These are phyloP conservation scores for Psilocybe sp. DNA, from an alignment of 768 basidiomycete genomes.

Conservation along the genomic window DNA sequence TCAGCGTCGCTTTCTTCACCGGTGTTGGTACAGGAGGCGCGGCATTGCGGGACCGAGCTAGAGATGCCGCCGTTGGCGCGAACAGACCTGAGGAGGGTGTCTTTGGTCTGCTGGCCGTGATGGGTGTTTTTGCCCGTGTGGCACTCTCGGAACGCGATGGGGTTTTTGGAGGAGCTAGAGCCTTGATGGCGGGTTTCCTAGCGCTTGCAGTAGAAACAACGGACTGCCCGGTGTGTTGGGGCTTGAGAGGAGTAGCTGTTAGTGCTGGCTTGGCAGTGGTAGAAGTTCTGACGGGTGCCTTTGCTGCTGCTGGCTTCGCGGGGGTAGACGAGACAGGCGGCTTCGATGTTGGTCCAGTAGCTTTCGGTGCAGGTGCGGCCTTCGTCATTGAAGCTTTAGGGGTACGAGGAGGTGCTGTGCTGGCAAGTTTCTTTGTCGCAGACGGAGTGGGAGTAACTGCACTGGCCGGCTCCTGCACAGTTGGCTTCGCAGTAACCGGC, in stretches of 20 bases:
- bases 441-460: slow-evolving; percentile 14
- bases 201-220: slow-evolving; percentile 19
- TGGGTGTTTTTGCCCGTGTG: slow-evolving; percentile 24
- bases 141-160: slow-evolving; percentile 28
- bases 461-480: slow-evolving; percentile 1
- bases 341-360: slow-evolving; percentile 2
- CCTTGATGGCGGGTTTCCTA: slow-evolving; percentile 19
- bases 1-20: slow-evolving; percentile 51
- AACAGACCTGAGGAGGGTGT: slow-evolving; percentile 68
- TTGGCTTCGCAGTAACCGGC: not conserved
- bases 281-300: slow-evolving; percentile 23
- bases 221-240: slow-evolving; percentile 32
- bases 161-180: slow-evolving; percentile 18
- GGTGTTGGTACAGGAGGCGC: slow-evolving; percentile 44
- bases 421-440: slow-evolving; percentile 10
- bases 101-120: slow-evolving; percentile 45
- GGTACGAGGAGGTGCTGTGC: slow-evolving; percentile 13
- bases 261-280: slow-evolving; percentile 18
- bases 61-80: slow-evolving; percentile 81
- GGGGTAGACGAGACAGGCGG: slow-evolving; percentile 12
- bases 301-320: slow-evolving; percentile 19
- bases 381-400: slow-evolving; percentile 19
- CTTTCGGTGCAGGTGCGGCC: slow-evolving; percentile 5
- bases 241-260: slow-evolving; percentile 27
- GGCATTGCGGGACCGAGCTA: slow-evolving; percentile 64